These are phyloP conservation scores for Pascua sp. DNA, from an alignment of 1,284 basidiomycete species.

Conservation along the genomic window DNA sequence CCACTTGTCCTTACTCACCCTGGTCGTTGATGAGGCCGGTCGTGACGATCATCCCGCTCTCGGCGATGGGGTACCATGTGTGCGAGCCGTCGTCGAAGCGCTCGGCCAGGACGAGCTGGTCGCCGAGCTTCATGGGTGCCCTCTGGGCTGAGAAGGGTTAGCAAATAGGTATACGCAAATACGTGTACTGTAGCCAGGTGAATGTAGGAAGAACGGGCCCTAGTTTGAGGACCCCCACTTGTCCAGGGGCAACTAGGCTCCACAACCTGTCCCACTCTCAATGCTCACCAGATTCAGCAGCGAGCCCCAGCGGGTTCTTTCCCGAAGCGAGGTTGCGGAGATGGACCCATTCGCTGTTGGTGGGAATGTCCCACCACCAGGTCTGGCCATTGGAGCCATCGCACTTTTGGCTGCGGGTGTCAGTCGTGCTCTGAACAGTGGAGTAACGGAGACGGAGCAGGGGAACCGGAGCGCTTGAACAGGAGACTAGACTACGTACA, in stretches of 20 bases:
- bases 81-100: constrained; percentile 10
- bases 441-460: not conserved
- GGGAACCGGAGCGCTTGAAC: too few relatives aligned
- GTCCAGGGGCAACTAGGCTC: too few relatives aligned
- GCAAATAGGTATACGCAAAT: not conserved
- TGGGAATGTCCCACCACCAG: constrained; percentile 2
- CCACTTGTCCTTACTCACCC: too few relatives aligned
- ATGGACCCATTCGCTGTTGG: not conserved
- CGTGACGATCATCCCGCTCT: not conserved
- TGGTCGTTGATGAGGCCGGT: not conserved
- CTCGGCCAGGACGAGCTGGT: too few relatives aligned
- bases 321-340: not conserved
- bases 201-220: too few relatives aligned
- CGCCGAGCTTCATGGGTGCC: not conserved
- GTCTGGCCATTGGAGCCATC: constrained; percentile 4
- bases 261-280: too few relatives aligned
- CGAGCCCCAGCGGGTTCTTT: not conserved
- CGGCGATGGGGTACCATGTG: not conserved
- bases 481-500: not conserved
- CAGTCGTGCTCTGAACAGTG: not conserved
- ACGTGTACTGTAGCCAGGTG: too few relatives aligned
- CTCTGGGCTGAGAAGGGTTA: not conserved
- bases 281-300: constrained; percentile 9
- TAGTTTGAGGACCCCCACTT: too few relatives aligned
- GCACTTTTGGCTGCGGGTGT: not conserved